Evolutionary conservation across 306 rosid species (phyloP).

Genomic region (Trifolium subterraneum): DNA sequence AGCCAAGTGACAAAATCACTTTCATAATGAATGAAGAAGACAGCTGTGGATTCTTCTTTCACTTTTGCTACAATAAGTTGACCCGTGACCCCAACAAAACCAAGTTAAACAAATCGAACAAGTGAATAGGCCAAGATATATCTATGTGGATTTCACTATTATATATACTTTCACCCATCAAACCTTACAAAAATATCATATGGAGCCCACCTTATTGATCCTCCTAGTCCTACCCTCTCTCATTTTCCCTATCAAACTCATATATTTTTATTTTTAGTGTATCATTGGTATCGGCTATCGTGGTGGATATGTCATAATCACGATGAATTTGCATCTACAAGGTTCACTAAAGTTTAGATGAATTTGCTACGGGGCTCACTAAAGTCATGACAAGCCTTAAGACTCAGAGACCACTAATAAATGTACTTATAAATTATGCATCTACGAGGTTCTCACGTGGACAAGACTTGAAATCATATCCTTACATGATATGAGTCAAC

Average conservation of each 20-base stretch:
- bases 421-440: too few species aligned
- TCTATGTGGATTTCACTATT: constrained; percentile 25
- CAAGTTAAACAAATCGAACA: constrained; percentile 40
- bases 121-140: constrained; percentile 27
- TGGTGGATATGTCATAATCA: too few species aligned
- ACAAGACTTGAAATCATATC: too few species aligned
- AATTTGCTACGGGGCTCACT: too few species aligned
- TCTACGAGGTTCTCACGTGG: not conserved
- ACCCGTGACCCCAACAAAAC: constrained; percentile 51
- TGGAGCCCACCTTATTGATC: constrained; percentile 28
- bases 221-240: not conserved
- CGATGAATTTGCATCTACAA: too few species aligned
- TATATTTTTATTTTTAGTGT: too few species aligned
- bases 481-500: too few species aligned
- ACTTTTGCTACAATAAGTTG: constrained; percentile 8
- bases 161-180: constrained; percentile 4
- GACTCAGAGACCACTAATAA: too few species aligned
- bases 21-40: constrained; percentile 42
- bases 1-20: constrained; percentile 49
- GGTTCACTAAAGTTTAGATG: too few species aligned
- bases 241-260: not conserved
- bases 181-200: constrained; percentile 13
- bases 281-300: too few species aligned
- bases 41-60: constrained; percentile 43
- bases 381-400: too few species aligned